A percentile compares a stretch with the other conserved stretches of the same genome.
phyloP scores from a whole-genome alignment of 2,329 filamentous ascomycete species.

The Cytospora paraplurivora region DNA sequence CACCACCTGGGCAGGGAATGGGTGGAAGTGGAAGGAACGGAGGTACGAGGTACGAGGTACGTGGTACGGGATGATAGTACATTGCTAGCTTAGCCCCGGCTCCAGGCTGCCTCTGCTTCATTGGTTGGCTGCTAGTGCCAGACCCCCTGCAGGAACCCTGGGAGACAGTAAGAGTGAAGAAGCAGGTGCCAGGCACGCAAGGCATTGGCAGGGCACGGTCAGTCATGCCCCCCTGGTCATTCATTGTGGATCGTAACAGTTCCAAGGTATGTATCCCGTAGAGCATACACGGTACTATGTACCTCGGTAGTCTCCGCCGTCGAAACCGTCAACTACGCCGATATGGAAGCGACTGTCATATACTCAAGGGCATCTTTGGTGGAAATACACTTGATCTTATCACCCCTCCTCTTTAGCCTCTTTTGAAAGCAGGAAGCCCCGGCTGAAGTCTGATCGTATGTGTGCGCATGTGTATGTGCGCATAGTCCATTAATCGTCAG shows the following conservation, averaged over 20 bases:
- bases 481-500: background rate
- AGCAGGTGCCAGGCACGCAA: constrained; percentile 1
- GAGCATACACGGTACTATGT: background rate
- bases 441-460: background rate
- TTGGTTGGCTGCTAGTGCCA: constrained; percentile 1
- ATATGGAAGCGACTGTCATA: background rate
- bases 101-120: background rate
- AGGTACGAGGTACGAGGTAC: constrained; percentile 22
- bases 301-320: background rate
- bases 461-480: background rate
- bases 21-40: constrained; percentile 22
- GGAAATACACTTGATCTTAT: background rate
- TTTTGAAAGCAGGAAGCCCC: background rate
- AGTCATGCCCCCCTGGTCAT: background rate
- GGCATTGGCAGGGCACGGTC: too few relatives aligned
- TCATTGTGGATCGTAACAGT: background rate
- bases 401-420: background rate
- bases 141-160: constrained; percentile 10
- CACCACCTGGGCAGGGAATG: constrained; percentile 17
- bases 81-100: constrained; percentile 2
- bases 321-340: background rate
- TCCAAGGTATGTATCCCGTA: background rate
- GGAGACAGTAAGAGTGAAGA: background rate
- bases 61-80: constrained; percentile 16
- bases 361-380: background rate